Percentiles rank a stretch among this genome's conserved stretches.
These are phyloP conservation scores for Flaveria robusta DNA, from an alignment of 129 eudicot genomes.

Conservation along the genomic window DNA sequence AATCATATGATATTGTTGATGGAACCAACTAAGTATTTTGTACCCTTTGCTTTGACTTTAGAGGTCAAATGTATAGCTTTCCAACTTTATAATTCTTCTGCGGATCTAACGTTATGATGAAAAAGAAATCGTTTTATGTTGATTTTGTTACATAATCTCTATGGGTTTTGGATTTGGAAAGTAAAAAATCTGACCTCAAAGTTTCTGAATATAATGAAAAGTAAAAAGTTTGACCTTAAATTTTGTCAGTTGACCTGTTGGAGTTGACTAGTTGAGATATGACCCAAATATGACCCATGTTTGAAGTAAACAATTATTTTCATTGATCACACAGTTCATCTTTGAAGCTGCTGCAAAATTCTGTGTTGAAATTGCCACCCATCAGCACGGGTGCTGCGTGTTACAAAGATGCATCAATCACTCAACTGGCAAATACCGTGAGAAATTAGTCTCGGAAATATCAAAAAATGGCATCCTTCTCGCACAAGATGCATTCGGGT, in stretches of 20 bases:
- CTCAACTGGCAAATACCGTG: slow-evolving; percentile 58
- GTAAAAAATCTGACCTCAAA: background rate
- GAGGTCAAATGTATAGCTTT: slow-evolving; percentile 12
- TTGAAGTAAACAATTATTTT: background rate
- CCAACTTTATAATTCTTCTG: background rate
- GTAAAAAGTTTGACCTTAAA: background rate
- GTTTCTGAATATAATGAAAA: background rate
- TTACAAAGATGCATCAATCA: slow-evolving; percentile 76
- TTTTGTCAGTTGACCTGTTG: background rate
- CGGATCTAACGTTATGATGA: background rate
- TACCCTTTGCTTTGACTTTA: slow-evolving; percentile 19
- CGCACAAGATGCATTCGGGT: slow-evolving; percentile 94
- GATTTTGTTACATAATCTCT: background rate
- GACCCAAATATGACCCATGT: background rate
- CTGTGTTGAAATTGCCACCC: slow-evolving; percentile 85
- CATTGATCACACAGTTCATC: slow-evolving; percentile 66
- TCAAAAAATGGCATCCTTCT: slow-evolving; percentile 63
- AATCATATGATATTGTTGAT: background rate
- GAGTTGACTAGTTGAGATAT: background rate
- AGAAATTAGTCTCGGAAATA: slow-evolving; percentile 57
- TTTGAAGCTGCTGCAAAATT: slow-evolving; percentile 72
- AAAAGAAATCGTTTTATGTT: background rate
- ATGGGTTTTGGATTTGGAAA: background rate
- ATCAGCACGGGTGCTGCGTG: slow-evolving; percentile 89
- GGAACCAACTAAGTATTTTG: background rate